Evolutionary conservation across 768 basidiomycete species (phyloP).

Genomic region (Hypholoma fasciculare): DNA sequence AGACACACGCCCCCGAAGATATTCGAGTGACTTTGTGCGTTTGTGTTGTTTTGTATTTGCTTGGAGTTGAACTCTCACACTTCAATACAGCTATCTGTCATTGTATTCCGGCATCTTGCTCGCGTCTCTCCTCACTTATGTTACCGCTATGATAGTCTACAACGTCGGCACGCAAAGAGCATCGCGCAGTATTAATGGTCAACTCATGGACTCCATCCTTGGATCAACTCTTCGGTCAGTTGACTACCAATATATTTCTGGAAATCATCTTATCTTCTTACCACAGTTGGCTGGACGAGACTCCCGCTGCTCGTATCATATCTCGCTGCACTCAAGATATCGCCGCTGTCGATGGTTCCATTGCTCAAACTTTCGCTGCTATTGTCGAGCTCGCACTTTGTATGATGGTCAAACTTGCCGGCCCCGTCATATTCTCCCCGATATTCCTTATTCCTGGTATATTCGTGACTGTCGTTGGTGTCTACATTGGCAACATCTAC

Average conservation of each 20-base stretch:
- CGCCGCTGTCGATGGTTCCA: constrained; percentile 49
- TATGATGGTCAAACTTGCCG: constrained; percentile 43
- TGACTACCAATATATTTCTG: background rate
- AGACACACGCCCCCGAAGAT: constrained; percentile 28
- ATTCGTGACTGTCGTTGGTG: constrained; percentile 41
- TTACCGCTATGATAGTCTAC: constrained; percentile 35
- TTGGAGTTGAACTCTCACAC: background rate
- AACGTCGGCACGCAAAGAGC: constrained; percentile 53
- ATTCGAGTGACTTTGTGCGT: constrained; percentile 38
- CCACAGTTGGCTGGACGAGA: constrained; percentile 49
- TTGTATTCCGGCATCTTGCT: constrained; percentile 17
- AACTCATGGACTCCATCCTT: constrained; percentile 53
- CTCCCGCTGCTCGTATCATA: constrained; percentile 54
- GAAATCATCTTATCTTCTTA: background rate
- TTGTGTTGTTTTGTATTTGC: background rate
- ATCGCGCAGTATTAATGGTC: constrained; percentile 51
- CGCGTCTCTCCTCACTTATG: constrained; percentile 26
- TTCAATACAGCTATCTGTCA: constrained; percentile 42
- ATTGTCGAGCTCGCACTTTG: constrained; percentile 29
- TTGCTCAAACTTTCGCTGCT: constrained; percentile 27
- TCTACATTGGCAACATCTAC: constrained; percentile 42
- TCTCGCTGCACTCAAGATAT: constrained; percentile 71
- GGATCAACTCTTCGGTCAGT: constrained; percentile 60
- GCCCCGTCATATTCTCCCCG: constrained; percentile 45
- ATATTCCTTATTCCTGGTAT: constrained; percentile 47